Evolutionary conservation across 129 eudicot species (phyloP), one percentile per base, ranked within the genome.

Genomic region (Glebionis coronaria): DNA sequence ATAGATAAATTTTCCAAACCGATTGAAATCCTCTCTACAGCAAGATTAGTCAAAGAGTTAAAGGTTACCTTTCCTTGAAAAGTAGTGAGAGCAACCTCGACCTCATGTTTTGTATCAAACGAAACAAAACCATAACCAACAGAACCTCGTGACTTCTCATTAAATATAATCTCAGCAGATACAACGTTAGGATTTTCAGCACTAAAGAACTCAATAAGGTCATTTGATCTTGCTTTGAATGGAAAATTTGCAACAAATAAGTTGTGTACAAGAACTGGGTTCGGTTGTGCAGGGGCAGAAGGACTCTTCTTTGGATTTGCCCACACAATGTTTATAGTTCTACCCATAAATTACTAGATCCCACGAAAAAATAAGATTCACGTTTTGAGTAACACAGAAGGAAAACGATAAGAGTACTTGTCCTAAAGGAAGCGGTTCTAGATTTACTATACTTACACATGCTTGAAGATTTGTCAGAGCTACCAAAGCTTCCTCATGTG

Each of bases 71-170:
- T 91, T 23, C 93, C 95, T 63, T 84, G 80, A 63, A 87, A 83
- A 60, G 83, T 83, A 56, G 79, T 14, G 40, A 87, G 86, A 12
- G 93, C 95, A n/a, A 86, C 84, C 25, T 91, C 95, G 9, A 93
- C 93, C 61, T 91, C 95, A 27, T 72, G 78, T 83, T 87, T 81
- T 16, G 93, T 81, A 69, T 79, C 78, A 60, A 91, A 87, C 25
- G 95, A 80, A 52, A 91, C 85, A 77, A 91, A 91, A 47, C 97
- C 97, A 79, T 91, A 91, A 11, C 97, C 97, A 13, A 90, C 82
- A 16, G 97, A 79, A 21, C 71, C 76, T 76, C 90, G 87, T 13
- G 91, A 91, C 31, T 83, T 79, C 45, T 82, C 90, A 29, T 68
- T 63, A 63, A 80, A 86, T 44, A 93, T 84, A 62, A 93, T 72